Conservation (phyloP, 108 stramenopile species). For the Nitzschia sp. region DNA sequence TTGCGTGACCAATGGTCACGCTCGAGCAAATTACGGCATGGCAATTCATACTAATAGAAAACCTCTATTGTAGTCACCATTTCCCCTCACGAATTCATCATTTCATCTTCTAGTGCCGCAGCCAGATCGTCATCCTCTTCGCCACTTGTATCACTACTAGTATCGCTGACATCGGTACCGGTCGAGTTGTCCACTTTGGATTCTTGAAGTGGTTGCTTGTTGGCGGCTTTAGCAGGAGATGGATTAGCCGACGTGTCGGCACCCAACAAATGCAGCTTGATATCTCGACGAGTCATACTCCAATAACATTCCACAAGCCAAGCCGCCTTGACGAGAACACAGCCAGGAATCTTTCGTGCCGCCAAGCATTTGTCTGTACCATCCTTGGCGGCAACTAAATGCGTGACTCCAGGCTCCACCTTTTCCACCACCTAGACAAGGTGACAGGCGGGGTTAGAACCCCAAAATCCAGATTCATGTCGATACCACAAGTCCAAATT, state of each 20-base stretch:
- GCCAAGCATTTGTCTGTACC: constrained; percentile 73
- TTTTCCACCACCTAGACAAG: constrained; percentile 30
- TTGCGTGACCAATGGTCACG: too few relatives aligned
- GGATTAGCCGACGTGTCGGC: background rate
- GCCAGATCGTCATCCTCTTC: constrained; percentile 61
- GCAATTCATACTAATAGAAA: too few relatives aligned
- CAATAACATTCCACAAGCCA: constrained; percentile 90
- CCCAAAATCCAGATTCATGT: too few relatives aligned
- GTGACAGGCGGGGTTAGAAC: too few relatives aligned
- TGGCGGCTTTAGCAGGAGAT: background rate
- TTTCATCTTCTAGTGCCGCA: constrained; percentile 58
- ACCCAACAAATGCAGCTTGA: constrained; percentile 29
- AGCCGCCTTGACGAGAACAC: constrained; percentile 60
- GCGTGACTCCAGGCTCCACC: constrained; percentile 53
- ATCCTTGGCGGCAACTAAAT: constrained; percentile 81
- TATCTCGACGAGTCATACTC: constrained; percentile 62
- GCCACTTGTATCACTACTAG: constrained; percentile 43
- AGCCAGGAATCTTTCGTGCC: constrained; percentile 68
- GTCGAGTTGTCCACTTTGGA: constrained; percentile 18
- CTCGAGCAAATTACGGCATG: too few relatives aligned
- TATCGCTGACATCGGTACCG: constrained; percentile 6
- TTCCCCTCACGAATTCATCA: constrained; percentile 42
- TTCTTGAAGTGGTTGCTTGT: constrained; percentile 13
- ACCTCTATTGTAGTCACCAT: too few relatives aligned
- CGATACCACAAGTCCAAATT: too few relatives aligned